Conservation (phyloP, 2,329 filamentous ascomycete species). For the Aureobasidium sp. region DNA sequence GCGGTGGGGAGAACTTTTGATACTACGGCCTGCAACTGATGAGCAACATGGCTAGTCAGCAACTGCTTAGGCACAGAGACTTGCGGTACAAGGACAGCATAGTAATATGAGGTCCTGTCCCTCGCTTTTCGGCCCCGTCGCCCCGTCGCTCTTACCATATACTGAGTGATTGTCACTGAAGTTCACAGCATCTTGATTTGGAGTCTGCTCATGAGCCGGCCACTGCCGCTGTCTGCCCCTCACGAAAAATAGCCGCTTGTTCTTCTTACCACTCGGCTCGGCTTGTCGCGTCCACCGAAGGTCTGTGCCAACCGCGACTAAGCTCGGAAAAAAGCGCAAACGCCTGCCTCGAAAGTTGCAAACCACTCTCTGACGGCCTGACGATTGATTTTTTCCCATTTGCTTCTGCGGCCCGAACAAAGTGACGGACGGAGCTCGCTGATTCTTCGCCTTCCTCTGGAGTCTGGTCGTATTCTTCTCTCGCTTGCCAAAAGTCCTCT, state of each 20-base stretch:
- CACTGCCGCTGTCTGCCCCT: neutral
- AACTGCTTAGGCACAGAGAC: neutral
- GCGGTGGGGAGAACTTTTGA: neutral
- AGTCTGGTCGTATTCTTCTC: constrained; percentile 14
- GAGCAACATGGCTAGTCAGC: neutral
- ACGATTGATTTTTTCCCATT: constrained; percentile 10
- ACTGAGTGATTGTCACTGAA: neutral
- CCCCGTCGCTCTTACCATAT: neutral
- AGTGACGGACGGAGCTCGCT: constrained; percentile 14
- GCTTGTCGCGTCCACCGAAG: neutral
- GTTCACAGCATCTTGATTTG: neutral
- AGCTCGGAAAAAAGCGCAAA: constrained; percentile 13
- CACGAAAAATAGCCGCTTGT: constrained; percentile 4
- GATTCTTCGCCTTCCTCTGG: constrained; percentile 8
- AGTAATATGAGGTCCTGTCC: neutral
- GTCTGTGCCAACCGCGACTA: neutral
- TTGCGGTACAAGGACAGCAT: neutral
- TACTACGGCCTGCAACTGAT: neutral
- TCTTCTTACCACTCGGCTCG: neutral
- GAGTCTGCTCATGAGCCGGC: neutral
- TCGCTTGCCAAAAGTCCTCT: neutral
- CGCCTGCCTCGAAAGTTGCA: constrained; percentile 4
- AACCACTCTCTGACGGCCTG: constrained; percentile 8
- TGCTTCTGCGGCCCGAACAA: neutral
- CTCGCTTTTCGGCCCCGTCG: neutral